Evolutionary conservation across 2,329 filamentous ascomycete genomes (phyloP).

Genomic region (Aphanoascus verrucosus): DNA sequence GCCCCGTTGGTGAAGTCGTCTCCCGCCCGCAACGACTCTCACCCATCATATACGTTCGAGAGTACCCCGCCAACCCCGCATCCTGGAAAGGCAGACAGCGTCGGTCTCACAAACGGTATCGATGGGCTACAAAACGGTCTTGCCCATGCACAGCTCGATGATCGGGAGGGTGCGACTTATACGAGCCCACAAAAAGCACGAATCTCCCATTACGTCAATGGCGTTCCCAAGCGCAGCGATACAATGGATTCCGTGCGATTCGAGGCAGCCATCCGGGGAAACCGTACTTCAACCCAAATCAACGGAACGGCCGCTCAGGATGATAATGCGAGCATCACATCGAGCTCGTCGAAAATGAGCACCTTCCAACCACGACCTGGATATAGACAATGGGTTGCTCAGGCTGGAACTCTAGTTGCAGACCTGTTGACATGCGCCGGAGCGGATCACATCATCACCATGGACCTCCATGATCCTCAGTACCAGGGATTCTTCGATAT

Average conservation of each 20-base stretch:
- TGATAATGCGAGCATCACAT: slow-evolving; percentile 51
- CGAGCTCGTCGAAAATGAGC: slow-evolving; percentile 41
- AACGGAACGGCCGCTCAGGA: slow-evolving; percentile 49
- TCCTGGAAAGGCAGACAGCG: slow-evolving; percentile 57
- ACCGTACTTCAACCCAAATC: slow-evolving; percentile 27
- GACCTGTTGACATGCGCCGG: slow-evolving; percentile 91
- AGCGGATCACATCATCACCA: slow-evolving; percentile 92
- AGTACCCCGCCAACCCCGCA: slow-evolving; percentile 79
- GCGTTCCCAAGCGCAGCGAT: slow-evolving; percentile 28
- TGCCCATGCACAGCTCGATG: slow-evolving; percentile 54
- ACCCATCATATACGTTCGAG: slow-evolving; percentile 72
- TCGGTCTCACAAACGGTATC: slow-evolving; percentile 55
- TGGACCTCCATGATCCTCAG: slow-evolving; percentile 92
- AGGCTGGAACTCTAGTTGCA: slow-evolving; percentile 88
- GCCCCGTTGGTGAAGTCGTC: slow-evolving; percentile 70
- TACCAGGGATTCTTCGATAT: slow-evolving; percentile 99
- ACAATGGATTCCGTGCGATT: slow-evolving; percentile 32
- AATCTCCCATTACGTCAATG: slow-evolving; percentile 31
- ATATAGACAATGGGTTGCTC: slow-evolving; percentile 97
- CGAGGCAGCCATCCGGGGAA: slow-evolving; percentile 17
- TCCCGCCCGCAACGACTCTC: slow-evolving; percentile 30
- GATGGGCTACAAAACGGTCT: slow-evolving; percentile 63
- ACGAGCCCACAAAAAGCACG: slow-evolving; percentile 36
- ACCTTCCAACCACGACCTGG: slow-evolving; percentile 75
- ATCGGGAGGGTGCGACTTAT: slow-evolving; percentile 25